Percentiles rank a stretch among this genome's conserved stretches.
These are phyloP conservation scores for Apiosordaria backusii DNA, from an alignment of 495 filamentous ascomycete species.

Conservation along the genomic window DNA sequence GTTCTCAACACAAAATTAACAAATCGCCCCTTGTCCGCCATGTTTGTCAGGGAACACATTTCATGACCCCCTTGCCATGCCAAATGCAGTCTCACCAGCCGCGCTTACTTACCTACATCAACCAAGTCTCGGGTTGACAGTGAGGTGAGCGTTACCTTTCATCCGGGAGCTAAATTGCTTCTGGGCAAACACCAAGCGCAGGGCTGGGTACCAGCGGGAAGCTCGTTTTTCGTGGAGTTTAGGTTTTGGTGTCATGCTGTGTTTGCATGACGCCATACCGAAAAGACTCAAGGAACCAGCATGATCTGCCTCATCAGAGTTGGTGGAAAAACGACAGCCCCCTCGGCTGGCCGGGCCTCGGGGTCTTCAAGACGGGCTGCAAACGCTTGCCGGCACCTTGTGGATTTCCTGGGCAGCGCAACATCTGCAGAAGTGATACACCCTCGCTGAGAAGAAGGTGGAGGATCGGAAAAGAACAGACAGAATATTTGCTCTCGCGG, in stretches of 20 bases:
- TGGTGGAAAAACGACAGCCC: neutral
- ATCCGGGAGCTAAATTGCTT: neutral
- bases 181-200: neutral
- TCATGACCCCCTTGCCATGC: neutral
- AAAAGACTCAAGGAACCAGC: neutral
- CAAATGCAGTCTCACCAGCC: neutral
- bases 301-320: neutral
- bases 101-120: no score
- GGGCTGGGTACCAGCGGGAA: neutral
- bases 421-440: neutral
- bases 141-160: neutral
- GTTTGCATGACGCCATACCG: slow-evolving; percentile 7
- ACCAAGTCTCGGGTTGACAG: neutral
- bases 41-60: neutral
- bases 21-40: neutral
- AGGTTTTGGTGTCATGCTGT: slow-evolving; percentile 6
- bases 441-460: neutral
- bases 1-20: neutral
- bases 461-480: neutral
- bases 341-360: neutral
- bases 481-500: neutral
- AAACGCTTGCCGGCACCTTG: neutral
- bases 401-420: neutral
- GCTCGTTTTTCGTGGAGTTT: neutral
- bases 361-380: neutral